phyloP scores from a whole-genome alignment of 129 eudicot species.

The Cynara cardunculus region DNA sequence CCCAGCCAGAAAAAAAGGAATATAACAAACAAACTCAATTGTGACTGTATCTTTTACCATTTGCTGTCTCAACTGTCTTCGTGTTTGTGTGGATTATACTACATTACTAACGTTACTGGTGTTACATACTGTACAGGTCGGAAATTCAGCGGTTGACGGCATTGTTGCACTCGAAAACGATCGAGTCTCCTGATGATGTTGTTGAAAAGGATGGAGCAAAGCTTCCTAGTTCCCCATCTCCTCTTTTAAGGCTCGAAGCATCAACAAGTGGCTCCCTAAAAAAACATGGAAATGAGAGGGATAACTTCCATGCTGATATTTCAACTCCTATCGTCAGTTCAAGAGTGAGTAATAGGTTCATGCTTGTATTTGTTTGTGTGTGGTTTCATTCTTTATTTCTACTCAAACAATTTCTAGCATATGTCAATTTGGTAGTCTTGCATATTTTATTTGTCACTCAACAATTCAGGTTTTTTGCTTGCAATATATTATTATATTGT shows the following conservation, averaged over 20 bases:
- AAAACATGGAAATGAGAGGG: slow-evolving; percentile 28
- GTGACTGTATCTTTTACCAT: not conserved
- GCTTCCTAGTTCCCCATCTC: slow-evolving; percentile 2
- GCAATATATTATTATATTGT: not conserved
- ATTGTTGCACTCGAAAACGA: slow-evolving; percentile 52
- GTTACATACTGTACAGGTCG: slow-evolving; percentile 41
- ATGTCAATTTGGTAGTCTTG: not conserved
- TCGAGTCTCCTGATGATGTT: slow-evolving; percentile 29
- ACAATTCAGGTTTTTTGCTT: not conserved
- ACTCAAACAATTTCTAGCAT: not conserved
- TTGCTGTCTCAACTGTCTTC: not conserved
- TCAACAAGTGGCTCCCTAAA: slow-evolving; percentile 21
- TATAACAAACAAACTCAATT: not conserved
- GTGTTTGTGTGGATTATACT: not conserved
- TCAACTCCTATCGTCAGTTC: slow-evolving; percentile 44
- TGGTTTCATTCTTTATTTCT: not conserved
- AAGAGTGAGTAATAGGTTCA: slow-evolving; percentile 31
- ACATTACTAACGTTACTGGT: slow-evolving; percentile 7
- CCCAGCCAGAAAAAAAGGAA: not conserved
- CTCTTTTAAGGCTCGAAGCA: slow-evolving; percentile 19
- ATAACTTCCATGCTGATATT: slow-evolving; percentile 19
- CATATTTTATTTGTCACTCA: not conserved
- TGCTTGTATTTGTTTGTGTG: not conserved
- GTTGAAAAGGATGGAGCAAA: slow-evolving; percentile 28
- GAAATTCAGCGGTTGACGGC: slow-evolving; percentile 65